Evolutionary conservation across 805 yeast species (phyloP).

Genomic region (Myxozyma udenii): DNA sequence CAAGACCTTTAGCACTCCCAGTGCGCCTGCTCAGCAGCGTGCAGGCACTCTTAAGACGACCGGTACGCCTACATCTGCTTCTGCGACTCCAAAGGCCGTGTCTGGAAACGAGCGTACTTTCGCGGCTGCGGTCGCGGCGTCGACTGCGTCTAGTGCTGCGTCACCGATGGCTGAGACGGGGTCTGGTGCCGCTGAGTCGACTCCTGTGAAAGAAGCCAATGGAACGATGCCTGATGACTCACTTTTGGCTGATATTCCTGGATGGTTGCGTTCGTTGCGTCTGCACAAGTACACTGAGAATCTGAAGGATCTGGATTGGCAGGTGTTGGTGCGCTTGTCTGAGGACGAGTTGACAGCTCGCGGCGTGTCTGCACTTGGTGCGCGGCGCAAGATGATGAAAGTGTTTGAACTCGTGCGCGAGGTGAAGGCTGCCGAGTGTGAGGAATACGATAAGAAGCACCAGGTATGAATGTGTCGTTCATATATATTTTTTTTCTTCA

Average conservation of each 20-base stretch:
- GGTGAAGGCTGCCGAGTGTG: constrained; percentile 31
- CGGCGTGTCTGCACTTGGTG: constrained; percentile 94
- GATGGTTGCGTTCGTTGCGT: constrained; percentile 86
- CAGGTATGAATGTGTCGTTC: too few species aligned
- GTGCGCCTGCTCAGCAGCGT: too few species aligned
- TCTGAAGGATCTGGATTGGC: constrained; percentile 73
- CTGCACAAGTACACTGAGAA: constrained; percentile 92
- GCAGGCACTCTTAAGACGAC: too few species aligned
- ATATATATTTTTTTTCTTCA: too few species aligned
- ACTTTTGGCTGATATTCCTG: constrained; percentile 71
- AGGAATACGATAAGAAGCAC: constrained; percentile 7
- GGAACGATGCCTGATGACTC: constrained; percentile 28
- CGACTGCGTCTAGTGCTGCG: neutral
- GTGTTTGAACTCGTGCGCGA: constrained; percentile 82
- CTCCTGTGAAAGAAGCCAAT: too few species aligned
- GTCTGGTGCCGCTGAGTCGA: too few species aligned
- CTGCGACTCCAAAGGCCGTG: too few species aligned
- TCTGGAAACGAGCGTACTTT: too few species aligned
- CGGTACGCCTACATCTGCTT: too few species aligned
- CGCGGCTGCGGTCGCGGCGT: neutral
- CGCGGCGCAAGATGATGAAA: constrained; percentile 86
- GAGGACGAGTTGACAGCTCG: constrained; percentile 67
- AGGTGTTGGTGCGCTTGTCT: constrained; percentile 63
- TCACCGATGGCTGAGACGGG: too few species aligned
- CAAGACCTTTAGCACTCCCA: too few species aligned